Percentiles rank a stretch among this genome's conserved stretches.
These are phyloP conservation scores for Podila verticillata DNA, from an alignment of 192 early-diverging fungal genomes.

Conservation along the genomic window DNA sequence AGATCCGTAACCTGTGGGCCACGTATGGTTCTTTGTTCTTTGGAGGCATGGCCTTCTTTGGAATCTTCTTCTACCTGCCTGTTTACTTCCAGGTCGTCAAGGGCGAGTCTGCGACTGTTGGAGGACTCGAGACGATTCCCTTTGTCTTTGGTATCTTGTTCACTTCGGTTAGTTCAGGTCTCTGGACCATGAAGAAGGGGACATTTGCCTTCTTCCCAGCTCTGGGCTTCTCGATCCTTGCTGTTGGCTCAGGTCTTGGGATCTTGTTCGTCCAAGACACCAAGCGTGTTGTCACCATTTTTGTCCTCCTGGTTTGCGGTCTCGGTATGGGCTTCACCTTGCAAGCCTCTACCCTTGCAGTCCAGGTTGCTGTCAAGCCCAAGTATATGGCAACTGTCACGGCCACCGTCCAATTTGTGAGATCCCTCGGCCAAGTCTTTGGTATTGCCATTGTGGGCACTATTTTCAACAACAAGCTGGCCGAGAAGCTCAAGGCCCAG, in stretches of 20 bases:
- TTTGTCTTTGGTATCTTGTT: conserved; percentile 38
- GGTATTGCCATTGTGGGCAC: conserved; percentile 47
- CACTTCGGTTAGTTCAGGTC: conserved; percentile 18
- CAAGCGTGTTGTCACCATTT: background rate
- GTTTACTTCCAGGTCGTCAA: conserved; percentile 49
- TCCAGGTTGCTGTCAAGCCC: conserved; percentile 2
- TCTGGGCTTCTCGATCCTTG: background rate
- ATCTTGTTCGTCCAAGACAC: background rate
- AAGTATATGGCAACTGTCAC: conserved; percentile 6
- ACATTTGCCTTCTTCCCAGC: conserved; percentile 11
- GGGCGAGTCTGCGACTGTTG: conserved; percentile 35
- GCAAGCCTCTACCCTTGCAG: conserved; percentile 5
- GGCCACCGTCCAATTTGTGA: conserved; percentile 49
- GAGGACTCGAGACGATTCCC: conserved; percentile 53
- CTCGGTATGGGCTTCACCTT: conserved; percentile 27
- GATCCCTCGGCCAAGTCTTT: conserved; percentile 48
- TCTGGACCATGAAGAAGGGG: conserved; percentile 6
- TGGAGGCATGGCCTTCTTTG: conserved; percentile 44
- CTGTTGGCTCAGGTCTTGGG: background rate
- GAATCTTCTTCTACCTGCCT: conserved; percentile 47
- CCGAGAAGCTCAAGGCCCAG: conserved; percentile 5
- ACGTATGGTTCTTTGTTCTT: conserved; percentile 44
- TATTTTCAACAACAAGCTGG: conserved; percentile 37
- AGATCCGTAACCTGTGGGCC: conserved; percentile 56
- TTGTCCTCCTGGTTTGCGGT: background rate